Conservation (phyloP, 31 red algal genomes). For the Endocladia muricata region DNA sequence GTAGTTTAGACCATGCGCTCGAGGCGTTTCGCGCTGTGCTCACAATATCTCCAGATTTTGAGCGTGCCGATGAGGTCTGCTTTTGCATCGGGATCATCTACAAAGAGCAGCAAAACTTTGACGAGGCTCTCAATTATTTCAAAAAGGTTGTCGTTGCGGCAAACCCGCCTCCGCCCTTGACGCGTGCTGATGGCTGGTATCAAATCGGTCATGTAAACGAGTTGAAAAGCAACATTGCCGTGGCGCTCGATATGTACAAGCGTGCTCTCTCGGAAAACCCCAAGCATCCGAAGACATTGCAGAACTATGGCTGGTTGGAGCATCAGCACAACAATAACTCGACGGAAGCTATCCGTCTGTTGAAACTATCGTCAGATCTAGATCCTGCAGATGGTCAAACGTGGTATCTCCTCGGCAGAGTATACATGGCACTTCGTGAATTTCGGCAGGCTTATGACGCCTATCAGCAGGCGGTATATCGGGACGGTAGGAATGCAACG, state of each 20-base stretch:
- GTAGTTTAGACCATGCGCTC: constrained; percentile 79
- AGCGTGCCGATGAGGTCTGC: constrained; percentile 85
- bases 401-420: constrained; percentile 94
- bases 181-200: constrained; percentile 78
- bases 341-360: constrained; percentile 53
- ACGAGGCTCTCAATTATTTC: constrained; percentile 78
- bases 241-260: constrained; percentile 80
- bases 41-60: constrained; percentile 77
- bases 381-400: constrained; percentile 78
- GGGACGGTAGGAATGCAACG: constrained; percentile 71
- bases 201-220: constrained; percentile 93
- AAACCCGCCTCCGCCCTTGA: constrained; percentile 81
- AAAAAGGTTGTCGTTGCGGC: constrained; percentile 73
- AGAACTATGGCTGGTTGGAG: constrained; percentile 83
- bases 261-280: constrained; percentile 85
- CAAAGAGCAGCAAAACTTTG: constrained; percentile 84
- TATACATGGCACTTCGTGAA: constrained; percentile 58
- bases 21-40: constrained; percentile 91
- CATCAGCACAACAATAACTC: constrained; percentile 65
- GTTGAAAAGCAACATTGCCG: constrained; percentile 54
- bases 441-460: constrained; percentile 81
- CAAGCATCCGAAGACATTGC: constrained; percentile 85
- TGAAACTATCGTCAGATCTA: constrained; percentile 66
- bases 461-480: constrained; percentile 88
- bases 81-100: constrained; percentile 94